Evolutionary conservation across 164 flowering plant species (phyloP).

Genomic region (Magnolia sinica): DNA sequence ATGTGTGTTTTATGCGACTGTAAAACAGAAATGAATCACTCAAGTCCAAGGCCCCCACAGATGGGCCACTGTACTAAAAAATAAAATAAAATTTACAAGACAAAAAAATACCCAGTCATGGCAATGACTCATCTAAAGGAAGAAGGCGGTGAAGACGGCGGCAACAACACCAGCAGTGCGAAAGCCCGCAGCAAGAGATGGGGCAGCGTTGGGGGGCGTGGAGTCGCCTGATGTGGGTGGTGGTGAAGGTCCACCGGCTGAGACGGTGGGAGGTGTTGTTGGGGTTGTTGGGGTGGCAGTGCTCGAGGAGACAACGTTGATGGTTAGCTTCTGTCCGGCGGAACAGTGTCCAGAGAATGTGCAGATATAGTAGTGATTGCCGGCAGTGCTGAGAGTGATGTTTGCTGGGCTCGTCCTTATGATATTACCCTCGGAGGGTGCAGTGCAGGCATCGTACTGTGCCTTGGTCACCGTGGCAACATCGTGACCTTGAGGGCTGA

Average conservation of each 20-base stretch:
- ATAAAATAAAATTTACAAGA: too few relatives aligned
- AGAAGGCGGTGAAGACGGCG: neutral
- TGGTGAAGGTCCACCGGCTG: neutral
- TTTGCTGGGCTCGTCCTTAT: neutral
- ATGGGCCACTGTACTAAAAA: too few relatives aligned
- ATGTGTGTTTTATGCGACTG: too few relatives aligned
- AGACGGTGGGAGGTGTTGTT: neutral
- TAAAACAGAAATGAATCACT: too few relatives aligned
- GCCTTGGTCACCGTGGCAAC: slow-evolving; percentile 28
- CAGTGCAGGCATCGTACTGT: slow-evolving; percentile 29
- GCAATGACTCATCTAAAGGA: neutral
- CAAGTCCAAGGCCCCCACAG: too few relatives aligned
- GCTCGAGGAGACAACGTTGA: neutral
- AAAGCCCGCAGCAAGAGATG: slow-evolving; percentile 2
- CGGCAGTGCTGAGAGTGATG: neutral
- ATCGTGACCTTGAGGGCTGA: slow-evolving; percentile 23
- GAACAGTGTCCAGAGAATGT: neutral
- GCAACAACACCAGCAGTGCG: neutral
- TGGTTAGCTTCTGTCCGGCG: neutral
- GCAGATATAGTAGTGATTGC: neutral
- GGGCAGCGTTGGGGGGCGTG: slow-evolving; percentile 1
- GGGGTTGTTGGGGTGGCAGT: neutral
- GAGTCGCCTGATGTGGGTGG: neutral
- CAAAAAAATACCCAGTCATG: too few relatives aligned
- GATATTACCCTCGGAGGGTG: neutral